Evolutionary conservation across 2,329 filamentous ascomycete genomes (phyloP).

Genomic region (Phyllosticta citribraziliensis): DNA sequence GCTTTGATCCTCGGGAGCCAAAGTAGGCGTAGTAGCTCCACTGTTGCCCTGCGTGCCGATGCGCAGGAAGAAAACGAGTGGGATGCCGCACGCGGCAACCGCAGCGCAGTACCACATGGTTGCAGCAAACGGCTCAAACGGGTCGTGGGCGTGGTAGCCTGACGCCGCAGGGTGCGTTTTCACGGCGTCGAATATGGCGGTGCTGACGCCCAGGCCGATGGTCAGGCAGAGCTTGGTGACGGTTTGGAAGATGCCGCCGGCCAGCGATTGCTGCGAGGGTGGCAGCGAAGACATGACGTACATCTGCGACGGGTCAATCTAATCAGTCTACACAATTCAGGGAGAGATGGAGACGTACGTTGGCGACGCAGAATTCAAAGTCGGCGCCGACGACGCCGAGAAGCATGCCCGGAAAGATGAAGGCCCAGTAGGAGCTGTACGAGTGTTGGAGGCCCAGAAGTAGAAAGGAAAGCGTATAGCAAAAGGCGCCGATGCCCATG

Average conservation of each 20-base stretch:
- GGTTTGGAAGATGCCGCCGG: constrained; percentile 60
- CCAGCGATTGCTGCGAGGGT: constrained; percentile 52
- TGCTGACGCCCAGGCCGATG: constrained; percentile 52
- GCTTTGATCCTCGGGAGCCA: background rate
- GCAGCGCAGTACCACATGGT: constrained; percentile 43
- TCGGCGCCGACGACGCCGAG: constrained; percentile 57
- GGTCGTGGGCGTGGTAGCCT: constrained; percentile 34
- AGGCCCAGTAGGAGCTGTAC: constrained; percentile 53
- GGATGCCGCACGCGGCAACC: constrained; percentile 33
- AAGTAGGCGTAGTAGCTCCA: constrained; percentile 11
- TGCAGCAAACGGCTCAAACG: constrained; percentile 41
- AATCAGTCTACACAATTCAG: background rate
- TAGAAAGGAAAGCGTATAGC: constrained; percentile 38
- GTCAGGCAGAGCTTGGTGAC: constrained; percentile 51
- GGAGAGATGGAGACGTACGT: constrained; percentile 35
- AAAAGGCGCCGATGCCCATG: constrained; percentile 42
- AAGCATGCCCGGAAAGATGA: constrained; percentile 52
- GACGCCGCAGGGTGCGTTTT: constrained; percentile 20
- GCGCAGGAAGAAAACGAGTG: constrained; percentile 43
- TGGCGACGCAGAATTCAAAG: constrained; percentile 61
- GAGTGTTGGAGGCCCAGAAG: constrained; percentile 48
- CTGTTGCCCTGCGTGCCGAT: constrained; percentile 44
- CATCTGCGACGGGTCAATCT: constrained; percentile 36
- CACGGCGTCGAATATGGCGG: constrained; percentile 47
- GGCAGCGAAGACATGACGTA: constrained; percentile 60